These are phyloP conservation scores for Phytophthora multivora DNA, from an alignment of 352 stramenopile species.

Conservation along the genomic window DNA sequence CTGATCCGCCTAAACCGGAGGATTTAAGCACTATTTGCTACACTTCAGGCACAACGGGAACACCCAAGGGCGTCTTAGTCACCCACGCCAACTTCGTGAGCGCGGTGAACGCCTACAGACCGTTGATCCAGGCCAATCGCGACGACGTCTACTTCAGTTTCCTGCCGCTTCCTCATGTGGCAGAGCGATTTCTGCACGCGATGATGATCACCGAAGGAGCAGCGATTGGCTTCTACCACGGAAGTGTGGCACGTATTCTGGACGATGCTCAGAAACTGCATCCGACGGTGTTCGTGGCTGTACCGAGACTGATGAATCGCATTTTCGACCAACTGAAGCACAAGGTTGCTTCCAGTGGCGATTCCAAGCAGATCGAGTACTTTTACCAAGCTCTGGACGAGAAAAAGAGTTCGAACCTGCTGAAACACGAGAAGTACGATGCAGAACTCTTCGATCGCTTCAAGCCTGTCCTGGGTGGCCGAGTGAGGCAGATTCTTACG, in stretches of 20 bases:
- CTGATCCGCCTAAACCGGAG: slow-evolving; percentile 48
- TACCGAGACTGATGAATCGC: slow-evolving; percentile 94
- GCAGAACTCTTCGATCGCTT: slow-evolving; percentile 94
- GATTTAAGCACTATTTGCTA: slow-evolving; percentile 93
- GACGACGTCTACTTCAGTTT: slow-evolving; percentile 93
- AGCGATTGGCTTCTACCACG: slow-evolving; percentile 72
- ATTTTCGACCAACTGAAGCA: slow-evolving; percentile 93
- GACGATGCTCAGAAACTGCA: slow-evolving; percentile 88
- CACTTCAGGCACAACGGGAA: slow-evolving; percentile 68
- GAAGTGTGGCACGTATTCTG: slow-evolving; percentile 83
- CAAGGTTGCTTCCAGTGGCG: slow-evolving; percentile 38
- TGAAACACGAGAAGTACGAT: slow-evolving; percentile 87
- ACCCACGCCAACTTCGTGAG: slow-evolving; percentile 50
- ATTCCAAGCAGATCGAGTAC: slow-evolving; percentile 32
- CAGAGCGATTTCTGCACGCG: slow-evolving; percentile 90
- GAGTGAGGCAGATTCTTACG: slow-evolving; percentile 90
- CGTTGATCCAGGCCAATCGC: slow-evolving; percentile 20
- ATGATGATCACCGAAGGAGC: slow-evolving; percentile 87
- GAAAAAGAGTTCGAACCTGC: slow-evolving; percentile 45
- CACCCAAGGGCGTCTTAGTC: slow-evolving; percentile 62
- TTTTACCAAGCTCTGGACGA: slow-evolving; percentile 47
- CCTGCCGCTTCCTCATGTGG: slow-evolving; percentile 95
- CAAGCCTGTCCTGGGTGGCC: slow-evolving; percentile 87
- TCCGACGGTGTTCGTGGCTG: slow-evolving; percentile 89
- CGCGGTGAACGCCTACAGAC: slow-evolving; percentile 24